phyloP scores from a whole-genome alignment of 2,329 filamentous ascomycete genomes.

The Fusarium cicatricum region DNA sequence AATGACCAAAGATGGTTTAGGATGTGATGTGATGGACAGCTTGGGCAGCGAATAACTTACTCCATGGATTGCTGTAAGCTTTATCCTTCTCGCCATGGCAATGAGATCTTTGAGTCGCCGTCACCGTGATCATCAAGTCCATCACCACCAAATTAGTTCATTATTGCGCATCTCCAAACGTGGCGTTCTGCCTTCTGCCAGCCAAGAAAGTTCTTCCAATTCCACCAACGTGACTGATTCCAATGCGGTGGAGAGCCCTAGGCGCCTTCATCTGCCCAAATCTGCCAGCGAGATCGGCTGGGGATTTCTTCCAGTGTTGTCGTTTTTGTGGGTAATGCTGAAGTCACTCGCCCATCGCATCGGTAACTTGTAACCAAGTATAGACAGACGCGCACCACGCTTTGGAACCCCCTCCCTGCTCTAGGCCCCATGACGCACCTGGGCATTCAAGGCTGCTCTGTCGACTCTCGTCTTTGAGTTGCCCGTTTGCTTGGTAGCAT shows the following conservation, averaged over 20 bases:
- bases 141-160: not conserved
- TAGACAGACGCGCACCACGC: not conserved
- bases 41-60: not conserved
- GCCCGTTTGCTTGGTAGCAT: not conserved
- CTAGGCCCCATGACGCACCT: constrained; percentile 2
- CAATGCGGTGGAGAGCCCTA: not conserved
- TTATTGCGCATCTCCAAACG: not conserved
- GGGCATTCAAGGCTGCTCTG: not conserved
- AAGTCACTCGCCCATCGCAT: not conserved
- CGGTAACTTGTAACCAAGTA: constrained; percentile 3
- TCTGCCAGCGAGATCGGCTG: not conserved
- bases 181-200: not conserved
- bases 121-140: not conserved
- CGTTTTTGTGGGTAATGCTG: not conserved
- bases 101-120: not conserved
- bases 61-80: not conserved
- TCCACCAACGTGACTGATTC: too few species aligned
- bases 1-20: constrained; percentile 1
- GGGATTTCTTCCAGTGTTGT: not conserved
- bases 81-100: not conserved
- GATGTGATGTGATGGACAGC: constrained; percentile 8
- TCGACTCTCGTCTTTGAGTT: not conserved
- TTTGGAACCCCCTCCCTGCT: not conserved
- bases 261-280: not conserved
- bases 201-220: not conserved